Percentiles rank a stretch among this genome's conserved stretches.
Evolutionary conservation across 148 eudicot species (phyloP).

Genomic region (Chenopodium album): DNA sequence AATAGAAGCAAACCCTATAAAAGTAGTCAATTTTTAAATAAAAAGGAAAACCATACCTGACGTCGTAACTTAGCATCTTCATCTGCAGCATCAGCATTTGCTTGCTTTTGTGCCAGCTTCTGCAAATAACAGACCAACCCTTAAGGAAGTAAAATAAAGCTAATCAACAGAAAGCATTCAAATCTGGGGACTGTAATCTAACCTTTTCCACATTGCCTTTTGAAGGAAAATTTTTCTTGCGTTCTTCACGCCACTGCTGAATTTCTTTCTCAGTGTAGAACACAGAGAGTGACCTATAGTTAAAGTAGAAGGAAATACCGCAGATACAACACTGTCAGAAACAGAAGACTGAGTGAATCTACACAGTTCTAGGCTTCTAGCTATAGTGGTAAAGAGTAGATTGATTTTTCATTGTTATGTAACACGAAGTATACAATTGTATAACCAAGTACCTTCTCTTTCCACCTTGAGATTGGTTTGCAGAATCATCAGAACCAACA

Average conservation of each 20-base stretch:
- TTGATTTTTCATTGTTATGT: not conserved
- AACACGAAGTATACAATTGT: not conserved
- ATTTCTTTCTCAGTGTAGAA: slow-evolving; percentile 75
- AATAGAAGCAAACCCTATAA: not conserved
- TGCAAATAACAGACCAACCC: slow-evolving; percentile 34
- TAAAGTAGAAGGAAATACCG: slow-evolving; percentile 3
- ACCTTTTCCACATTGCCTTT: slow-evolving; percentile 63
- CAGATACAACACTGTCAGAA: not conserved
- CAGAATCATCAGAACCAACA: slow-evolving; percentile 32
- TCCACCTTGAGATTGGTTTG: slow-evolving; percentile 36
- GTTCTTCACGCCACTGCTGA: slow-evolving; percentile 85
- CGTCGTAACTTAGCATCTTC: slow-evolving; percentile 61
- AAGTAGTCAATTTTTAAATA: not conserved
- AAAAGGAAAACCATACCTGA: slow-evolving; percentile 45
- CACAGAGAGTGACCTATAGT: slow-evolving; percentile 51
- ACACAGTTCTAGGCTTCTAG: not conserved
- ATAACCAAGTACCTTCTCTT: slow-evolving; percentile 44
- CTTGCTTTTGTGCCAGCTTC: slow-evolving; percentile 46
- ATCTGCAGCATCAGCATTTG: slow-evolving; percentile 39
- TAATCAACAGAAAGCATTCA: not conserved
- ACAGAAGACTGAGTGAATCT: not conserved
- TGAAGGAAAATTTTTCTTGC: slow-evolving; percentile 78
- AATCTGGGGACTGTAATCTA: not conserved
- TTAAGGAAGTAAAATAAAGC: slow-evolving; percentile 2
- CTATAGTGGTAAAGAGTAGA: not conserved